Evolutionary conservation across 257 asterid genomes (phyloP), one percentile per base, ranked within the genome.

Genomic region (Echium plantagineum): DNA sequence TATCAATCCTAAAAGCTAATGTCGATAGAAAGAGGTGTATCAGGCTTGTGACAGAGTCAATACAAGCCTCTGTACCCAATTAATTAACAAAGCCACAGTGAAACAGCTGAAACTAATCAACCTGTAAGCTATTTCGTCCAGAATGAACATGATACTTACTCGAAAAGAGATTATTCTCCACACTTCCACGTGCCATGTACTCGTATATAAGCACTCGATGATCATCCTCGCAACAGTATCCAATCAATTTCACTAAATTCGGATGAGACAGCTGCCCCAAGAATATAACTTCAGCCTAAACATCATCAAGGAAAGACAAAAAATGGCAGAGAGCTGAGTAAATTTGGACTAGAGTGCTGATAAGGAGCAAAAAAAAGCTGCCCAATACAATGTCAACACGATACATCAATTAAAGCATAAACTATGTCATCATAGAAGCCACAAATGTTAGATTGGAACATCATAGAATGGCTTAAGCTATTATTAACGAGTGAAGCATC

Each of bases 251-350:
- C 73, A 86, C 95, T 54, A 86, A 73, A 71, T 83, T 86, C 60
- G 95, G 93, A 72, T 83, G 95, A 62, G 95, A 81, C 56, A 86
- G 95, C 69, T 86, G 95, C 71, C 95, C 95, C 67, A 86, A 60
- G 58, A 86, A 86, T 35, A 86, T 70, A 18, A 86, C 95, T 77
- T 86, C 95, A 13, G 93, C 93, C 95, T 86, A 70, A 72, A 57
- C 63, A 35, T 35, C 46, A 15, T 52, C 24, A n/a, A 54, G 38
- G 61, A 57, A 31, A 56, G 49, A 54, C 31, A 30, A 19, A 7
- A 55, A 24, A 55, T 21, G n/a, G 35, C 12, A 17, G n/a, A 55
- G 10, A 0, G 2, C 17, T 12, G 17, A 15, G 26, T 15, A 55
- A 55, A 55, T 16, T 42, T 17, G 17, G 3, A 42, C 1, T 42